Evolutionary conservation across 2,329 filamentous ascomycete genomes (phyloP).

Genomic region (Phoma sp.): DNA sequence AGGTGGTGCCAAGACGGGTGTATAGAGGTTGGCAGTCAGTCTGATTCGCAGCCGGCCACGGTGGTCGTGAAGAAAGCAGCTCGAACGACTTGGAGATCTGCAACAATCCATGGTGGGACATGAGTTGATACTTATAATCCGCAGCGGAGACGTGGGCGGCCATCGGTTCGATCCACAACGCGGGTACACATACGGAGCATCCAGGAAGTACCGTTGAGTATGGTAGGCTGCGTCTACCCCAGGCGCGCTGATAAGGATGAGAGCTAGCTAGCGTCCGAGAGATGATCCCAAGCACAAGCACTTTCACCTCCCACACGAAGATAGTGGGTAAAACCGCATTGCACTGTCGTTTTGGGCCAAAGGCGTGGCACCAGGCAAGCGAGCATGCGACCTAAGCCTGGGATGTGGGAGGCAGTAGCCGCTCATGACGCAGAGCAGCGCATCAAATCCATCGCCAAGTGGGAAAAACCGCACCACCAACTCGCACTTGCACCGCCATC

Average conservation of each 20-base stretch:
- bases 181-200: conserved; percentile 5
- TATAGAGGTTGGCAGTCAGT: conserved; percentile 8
- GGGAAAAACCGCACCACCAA: conserved; percentile 11
- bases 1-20: conserved; percentile 1
- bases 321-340: conserved; percentile 1
- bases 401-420: conserved; percentile 13
- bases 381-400: conserved; percentile 7
- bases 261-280: conserved; percentile 13
- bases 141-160: conserved; percentile 3
- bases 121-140: conserved; percentile 15
- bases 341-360: neutral
- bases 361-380: conserved; percentile 7
- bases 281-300: conserved; percentile 7
- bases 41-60: neutral
- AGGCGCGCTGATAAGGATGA: conserved; percentile 33
- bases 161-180: conserved; percentile 8
- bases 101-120: conserved; percentile 5
- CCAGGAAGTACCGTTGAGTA: conserved; percentile 12
- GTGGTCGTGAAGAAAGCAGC: conserved; percentile 3
- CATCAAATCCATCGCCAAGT: too few relatives aligned
- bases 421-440: conserved; percentile 21
- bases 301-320: conserved; percentile 2
- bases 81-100: conserved; percentile 9
- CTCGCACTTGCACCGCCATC: conserved; percentile 14
- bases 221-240: conserved; percentile 25